Conservation (phyloP, 306 rosid genomes). For the Begonia fuchsioides region DNA sequence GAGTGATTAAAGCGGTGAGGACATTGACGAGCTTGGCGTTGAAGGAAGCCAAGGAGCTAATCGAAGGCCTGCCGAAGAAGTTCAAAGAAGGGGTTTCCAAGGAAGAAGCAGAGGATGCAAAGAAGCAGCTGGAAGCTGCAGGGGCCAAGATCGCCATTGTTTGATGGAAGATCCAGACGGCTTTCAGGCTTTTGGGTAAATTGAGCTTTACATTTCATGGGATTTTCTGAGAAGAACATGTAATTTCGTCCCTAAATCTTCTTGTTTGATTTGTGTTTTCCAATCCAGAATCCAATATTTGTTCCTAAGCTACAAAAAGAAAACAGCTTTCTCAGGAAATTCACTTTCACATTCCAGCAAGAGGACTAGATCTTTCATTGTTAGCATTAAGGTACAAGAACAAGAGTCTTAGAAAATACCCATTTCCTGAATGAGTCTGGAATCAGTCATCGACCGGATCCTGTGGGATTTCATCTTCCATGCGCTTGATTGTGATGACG, state of each 20-base stretch:
- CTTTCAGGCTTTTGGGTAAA: slow-evolving; percentile 1
- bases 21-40: slow-evolving; percentile 65
- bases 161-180: slow-evolving; percentile 5
- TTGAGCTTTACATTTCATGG: slow-evolving; percentile 5
- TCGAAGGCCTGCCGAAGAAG: slow-evolving; percentile 89
- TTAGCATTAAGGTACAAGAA: too few species aligned
- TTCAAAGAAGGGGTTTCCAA: slow-evolving; percentile 62
- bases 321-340: too few species aligned
- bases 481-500: slow-evolving; percentile 83
- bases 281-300: too few species aligned
- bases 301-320: too few species aligned
- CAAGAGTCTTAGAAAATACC: too few species aligned
- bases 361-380: too few species aligned
- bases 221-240: slow-evolving; percentile 2
- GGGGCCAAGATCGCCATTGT: slow-evolving; percentile 73
- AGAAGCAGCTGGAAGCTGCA: slow-evolving; percentile 87
- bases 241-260: too few species aligned
- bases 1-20: slow-evolving; percentile 83
- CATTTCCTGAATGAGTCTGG: too few species aligned
- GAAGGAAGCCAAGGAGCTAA: slow-evolving; percentile 89
- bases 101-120: slow-evolving; percentile 89
- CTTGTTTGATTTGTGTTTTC: too few species aligned
- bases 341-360: too few species aligned
- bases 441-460: slow-evolving; percentile 90
- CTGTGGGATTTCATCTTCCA: slow-evolving; percentile 52